These are phyloP conservation scores for Fusarium tjaetaba DNA, from an alignment of 2,329 filamentous ascomycete genomes.

Conservation along the genomic window DNA sequence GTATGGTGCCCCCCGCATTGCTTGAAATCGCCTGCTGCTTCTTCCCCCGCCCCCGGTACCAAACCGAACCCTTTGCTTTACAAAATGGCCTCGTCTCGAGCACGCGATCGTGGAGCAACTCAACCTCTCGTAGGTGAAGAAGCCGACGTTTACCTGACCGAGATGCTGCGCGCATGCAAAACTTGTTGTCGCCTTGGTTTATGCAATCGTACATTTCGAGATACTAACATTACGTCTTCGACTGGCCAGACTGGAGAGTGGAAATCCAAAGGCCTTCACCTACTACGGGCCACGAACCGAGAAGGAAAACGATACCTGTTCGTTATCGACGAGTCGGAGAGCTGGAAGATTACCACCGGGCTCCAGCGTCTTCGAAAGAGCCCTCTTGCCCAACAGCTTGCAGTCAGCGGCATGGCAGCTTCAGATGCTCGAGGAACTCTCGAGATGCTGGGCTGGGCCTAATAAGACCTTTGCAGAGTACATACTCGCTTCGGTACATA, in stretches of 20 bases:
- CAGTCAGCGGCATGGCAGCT: slow-evolving; percentile 65
- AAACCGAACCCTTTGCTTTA: slow-evolving; percentile 56
- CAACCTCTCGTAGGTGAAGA: slow-evolving; percentile 70
- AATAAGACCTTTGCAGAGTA: slow-evolving; percentile 27
- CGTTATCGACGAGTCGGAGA: slow-evolving; percentile 70
- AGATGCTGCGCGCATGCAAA: slow-evolving; percentile 72
- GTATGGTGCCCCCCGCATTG: slow-evolving; percentile 80
- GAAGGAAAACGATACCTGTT: slow-evolving; percentile 74
- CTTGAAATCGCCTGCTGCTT: slow-evolving; percentile 57
- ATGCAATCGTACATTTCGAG: slow-evolving; percentile 56
- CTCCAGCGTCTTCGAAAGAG: slow-evolving; percentile 69
- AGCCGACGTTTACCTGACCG: slow-evolving; percentile 70
- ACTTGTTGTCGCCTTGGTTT: slow-evolving; percentile 68
- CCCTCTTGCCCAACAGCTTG: slow-evolving; percentile 67
- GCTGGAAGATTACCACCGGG: slow-evolving; percentile 73
- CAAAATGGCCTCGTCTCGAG: slow-evolving; percentile 58
- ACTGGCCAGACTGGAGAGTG: slow-evolving; percentile 62
- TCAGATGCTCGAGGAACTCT: slow-evolving; percentile 65
- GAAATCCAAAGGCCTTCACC: slow-evolving; percentile 66
- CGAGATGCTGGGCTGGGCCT: slow-evolving; percentile 67
- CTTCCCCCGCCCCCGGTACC: slow-evolving; percentile 52
- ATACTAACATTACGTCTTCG: slow-evolving; percentile 54
- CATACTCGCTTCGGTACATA: slow-evolving; percentile 41
- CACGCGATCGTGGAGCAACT: slow-evolving; percentile 60
- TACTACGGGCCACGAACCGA: slow-evolving; percentile 72